phyloP scores from a whole-genome alignment of 2,329 filamentous ascomycete genomes.

The Calonectria montana region DNA sequence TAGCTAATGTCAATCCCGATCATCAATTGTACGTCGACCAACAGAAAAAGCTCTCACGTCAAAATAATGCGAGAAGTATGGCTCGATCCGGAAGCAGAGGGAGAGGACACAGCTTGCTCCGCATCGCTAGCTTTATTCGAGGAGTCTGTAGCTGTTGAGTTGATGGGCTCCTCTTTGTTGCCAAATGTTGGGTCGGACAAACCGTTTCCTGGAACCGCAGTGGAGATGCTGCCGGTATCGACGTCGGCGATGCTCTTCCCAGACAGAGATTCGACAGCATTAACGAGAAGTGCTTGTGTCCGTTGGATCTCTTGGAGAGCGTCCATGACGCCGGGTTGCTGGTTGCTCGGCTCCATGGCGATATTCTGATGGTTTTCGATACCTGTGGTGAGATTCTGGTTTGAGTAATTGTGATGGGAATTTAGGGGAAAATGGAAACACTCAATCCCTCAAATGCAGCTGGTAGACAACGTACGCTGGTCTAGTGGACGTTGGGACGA shows the following conservation, averaged over 20 bases:
- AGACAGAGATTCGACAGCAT: constrained; percentile 54
- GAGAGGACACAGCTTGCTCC: constrained; percentile 38
- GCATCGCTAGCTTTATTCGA: constrained; percentile 25
- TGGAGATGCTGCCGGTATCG: constrained; percentile 13
- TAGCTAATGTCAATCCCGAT: constrained; percentile 41
- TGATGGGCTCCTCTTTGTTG: constrained; percentile 19
- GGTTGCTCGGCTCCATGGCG: constrained; percentile 39
- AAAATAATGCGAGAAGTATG: constrained; percentile 67
- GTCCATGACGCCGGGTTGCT: constrained; percentile 40
- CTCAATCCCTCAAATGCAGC: neutral
- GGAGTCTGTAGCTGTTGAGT: constrained; percentile 24
- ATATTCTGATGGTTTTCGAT: neutral
- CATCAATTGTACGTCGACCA: neutral
- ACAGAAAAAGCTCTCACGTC: constrained; percentile 54
- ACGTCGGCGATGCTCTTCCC: constrained; percentile 40
- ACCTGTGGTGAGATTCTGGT: neutral
- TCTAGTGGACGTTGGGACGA: neutral
- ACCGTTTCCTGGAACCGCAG: constrained; percentile 10
- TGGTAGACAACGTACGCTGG: neutral
- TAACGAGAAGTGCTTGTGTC: constrained; percentile 54
- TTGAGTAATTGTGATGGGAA: neutral
- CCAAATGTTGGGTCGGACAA: constrained; percentile 23
- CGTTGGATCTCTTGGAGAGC: constrained; percentile 55
- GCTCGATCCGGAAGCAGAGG: constrained; percentile 42
- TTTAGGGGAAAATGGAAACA: neutral